Evolutionary conservation across 2,329 filamentous ascomycete genomes (phyloP), one percentile per base, ranked within the genome.

Genomic region (Helotiales sp.): DNA sequence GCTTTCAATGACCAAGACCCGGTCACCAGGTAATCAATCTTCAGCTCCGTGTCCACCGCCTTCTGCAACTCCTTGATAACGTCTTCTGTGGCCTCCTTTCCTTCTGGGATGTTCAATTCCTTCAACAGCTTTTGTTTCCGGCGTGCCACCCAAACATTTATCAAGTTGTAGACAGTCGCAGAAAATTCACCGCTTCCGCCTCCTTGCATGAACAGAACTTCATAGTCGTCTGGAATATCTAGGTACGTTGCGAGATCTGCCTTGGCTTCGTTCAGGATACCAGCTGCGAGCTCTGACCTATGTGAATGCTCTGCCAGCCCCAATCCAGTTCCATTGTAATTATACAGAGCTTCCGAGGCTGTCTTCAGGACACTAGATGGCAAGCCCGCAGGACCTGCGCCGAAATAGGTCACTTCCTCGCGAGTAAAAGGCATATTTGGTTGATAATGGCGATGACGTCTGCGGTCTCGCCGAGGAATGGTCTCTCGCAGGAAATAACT

Each of bases 1-100:
- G 93, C 93, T 77, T 98, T 97, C 65, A 91, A 79, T 17, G 90
- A 96, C 91, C 92, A 98, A 54, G 88, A 86, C 54, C 93, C 93
- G 3, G 93, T 97, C 54, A 97, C 46, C 15, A 97, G 76, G 75
- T 97, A 98, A 75, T 98, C 93, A 42, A 96, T 73, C 76, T 88
- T 89, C 65, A 97, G 77, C 58, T 93, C 83, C 55, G 83, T 77
- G 51, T 87, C 80, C 5, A 93, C 81, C 53, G 85, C 81, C 67
- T 84, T 83, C 60, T 81, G 79, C 60, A 87, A 80, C 66, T 82
- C 77, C 58, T 84, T 77, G 10, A 89, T 72, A 10, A 78, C 78
- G 52, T 83, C 79, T 63, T 88, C 76, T 33, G 79, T 74, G 12
- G 77, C 74, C 31, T 81, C 74, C 29, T 81, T 77, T 38, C 76